These are phyloP conservation scores for Scheffersomyces illinoinensis DNA, from an alignment of 1,139 yeast species.

Conservation along the genomic window DNA sequence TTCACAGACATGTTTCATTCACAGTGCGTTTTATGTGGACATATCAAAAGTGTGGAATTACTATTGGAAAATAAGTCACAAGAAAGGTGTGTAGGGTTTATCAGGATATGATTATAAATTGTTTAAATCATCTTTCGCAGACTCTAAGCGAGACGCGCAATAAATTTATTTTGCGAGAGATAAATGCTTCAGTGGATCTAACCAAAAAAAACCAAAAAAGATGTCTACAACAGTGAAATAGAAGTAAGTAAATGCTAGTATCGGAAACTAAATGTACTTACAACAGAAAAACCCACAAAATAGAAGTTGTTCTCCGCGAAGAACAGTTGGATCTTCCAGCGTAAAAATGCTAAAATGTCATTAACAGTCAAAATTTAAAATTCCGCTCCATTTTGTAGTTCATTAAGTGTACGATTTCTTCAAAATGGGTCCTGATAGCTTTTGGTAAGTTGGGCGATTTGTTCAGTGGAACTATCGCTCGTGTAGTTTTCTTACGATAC, in stretches of 20 bases:
- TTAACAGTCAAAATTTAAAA: no score
- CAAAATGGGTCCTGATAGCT: no score
- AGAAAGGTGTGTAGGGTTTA: neutral
- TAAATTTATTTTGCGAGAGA: neutral
- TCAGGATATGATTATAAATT: neutral
- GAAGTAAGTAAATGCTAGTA: neutral
- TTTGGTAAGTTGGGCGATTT: no score
- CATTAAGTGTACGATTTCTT: no score
- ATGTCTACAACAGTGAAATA: neutral
- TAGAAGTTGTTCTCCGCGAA: no score
- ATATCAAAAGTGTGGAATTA: neutral
- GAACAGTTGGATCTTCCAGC: neutral
- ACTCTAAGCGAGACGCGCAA: neutral
- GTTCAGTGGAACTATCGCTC: no score
- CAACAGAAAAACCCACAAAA: neutral
- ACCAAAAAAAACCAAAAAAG: neutral
- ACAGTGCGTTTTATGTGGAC: neutral
- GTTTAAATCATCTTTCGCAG: neutral
- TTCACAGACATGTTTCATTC: slow-evolving; percentile 3
- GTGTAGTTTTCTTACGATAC: no score
- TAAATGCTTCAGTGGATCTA: neutral
- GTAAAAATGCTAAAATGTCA: no score
- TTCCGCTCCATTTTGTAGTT: no score
- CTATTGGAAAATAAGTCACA: neutral
- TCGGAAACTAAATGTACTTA: neutral